phyloP scores from a whole-genome alignment of 768 basidiomycete genomes.

The Cubamyces lactineus region DNA sequence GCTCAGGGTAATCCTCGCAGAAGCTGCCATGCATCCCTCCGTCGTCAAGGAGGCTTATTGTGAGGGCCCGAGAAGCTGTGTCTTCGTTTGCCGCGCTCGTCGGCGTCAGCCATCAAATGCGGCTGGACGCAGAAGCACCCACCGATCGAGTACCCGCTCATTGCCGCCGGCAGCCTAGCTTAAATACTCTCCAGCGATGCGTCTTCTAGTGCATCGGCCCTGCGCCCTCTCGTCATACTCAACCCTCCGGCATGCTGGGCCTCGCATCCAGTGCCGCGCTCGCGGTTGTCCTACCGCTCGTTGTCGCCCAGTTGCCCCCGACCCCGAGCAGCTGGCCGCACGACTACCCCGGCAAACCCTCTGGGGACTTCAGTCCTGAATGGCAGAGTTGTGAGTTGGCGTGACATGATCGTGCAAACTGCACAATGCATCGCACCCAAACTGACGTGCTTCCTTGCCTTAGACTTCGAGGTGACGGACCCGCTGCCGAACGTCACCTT shows the following conservation, averaged over 20 bases:
- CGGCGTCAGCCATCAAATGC: conserved; percentile 7
- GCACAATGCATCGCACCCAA: background rate
- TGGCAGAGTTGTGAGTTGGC: conserved; percentile 40
- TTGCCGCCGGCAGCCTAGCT: background rate
- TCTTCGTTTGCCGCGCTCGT: background rate
- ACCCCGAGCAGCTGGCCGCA: conserved; percentile 40
- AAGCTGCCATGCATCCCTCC: background rate
- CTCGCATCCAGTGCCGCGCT: conserved; percentile 1
- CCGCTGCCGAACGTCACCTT: conserved; percentile 40
- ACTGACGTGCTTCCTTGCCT: background rate
- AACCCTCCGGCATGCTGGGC: conserved; percentile 8
- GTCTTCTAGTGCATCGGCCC: background rate
- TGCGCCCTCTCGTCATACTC: background rate
- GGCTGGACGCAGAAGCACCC: conserved; percentile 1
- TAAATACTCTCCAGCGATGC: background rate
- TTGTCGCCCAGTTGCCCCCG: conserved; percentile 15
- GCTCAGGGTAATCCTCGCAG: background rate
- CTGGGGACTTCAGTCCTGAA: conserved; percentile 33
- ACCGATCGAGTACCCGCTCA: background rate
- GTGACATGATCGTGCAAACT: background rate
- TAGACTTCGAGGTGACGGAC: conserved; percentile 42
- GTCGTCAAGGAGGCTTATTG: conserved; percentile 24
- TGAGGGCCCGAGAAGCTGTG: conserved; percentile 5
- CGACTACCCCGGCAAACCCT: conserved; percentile 47
- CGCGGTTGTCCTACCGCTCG: conserved; percentile 3